These are phyloP conservation scores for Cutaneotrichosporon sp. DNA, from an alignment of 1,284 basidiomycete species.

Conservation along the genomic window DNA sequence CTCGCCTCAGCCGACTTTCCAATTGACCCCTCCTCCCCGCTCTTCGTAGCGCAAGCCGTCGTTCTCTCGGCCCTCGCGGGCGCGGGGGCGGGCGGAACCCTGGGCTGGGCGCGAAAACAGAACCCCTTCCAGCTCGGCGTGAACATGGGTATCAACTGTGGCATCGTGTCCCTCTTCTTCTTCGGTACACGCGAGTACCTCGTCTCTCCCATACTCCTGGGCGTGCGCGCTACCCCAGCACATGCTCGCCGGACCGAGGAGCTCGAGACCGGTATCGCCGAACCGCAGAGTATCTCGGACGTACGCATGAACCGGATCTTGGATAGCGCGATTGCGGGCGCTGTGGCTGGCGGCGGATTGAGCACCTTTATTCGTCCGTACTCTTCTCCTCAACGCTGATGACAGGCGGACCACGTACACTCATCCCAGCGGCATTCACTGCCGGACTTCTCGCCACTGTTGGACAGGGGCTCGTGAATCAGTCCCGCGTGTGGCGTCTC, in stretches of 20 bases:
- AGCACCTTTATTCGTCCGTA: constrained; percentile 31
- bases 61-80: constrained; percentile 30
- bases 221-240: constrained; percentile 25
- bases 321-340: constrained; percentile 43
- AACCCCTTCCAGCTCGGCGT: constrained; percentile 38
- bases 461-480: constrained; percentile 41
- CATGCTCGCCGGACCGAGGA: constrained; percentile 28
- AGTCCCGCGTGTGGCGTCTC: constrained; percentile 35
- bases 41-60: constrained; percentile 25
- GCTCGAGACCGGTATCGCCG: not conserved
- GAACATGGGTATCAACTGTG: constrained; percentile 44
- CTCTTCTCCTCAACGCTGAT: constrained; percentile 3
- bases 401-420: constrained; percentile 36
- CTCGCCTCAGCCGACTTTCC: constrained; percentile 17
- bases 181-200: constrained; percentile 51
- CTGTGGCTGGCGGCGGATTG: constrained; percentile 35
- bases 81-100: constrained; percentile 36
- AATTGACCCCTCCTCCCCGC: constrained; percentile 21
- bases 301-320: constrained; percentile 39
- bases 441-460: constrained; percentile 36
- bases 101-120: constrained; percentile 34
- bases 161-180: constrained; percentile 42
- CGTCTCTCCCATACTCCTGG: constrained; percentile 43
- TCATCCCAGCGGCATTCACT: constrained; percentile 39
- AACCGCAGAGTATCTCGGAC: constrained; percentile 23